phyloP scores from a whole-genome alignment of 2,329 filamentous ascomycete species.

The Colletotrichum somersetense region DNA sequence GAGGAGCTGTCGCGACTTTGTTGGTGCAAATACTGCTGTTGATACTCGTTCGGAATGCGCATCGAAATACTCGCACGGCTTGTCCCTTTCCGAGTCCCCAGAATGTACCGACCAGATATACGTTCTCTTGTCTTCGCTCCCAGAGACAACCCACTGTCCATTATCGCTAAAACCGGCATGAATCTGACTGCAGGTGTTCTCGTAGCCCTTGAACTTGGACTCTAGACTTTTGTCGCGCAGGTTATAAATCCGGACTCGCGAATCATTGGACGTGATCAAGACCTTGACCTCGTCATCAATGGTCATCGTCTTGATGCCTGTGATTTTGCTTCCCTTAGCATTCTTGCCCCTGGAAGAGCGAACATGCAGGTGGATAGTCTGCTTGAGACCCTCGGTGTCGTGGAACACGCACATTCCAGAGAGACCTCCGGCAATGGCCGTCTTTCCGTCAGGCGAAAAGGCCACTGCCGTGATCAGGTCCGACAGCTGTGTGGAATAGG shows the following conservation, averaged over 20 bases:
- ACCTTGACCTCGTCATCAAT: constrained; percentile 81
- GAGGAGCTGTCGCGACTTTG: constrained; percentile 80
- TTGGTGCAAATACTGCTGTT: constrained; percentile 87
- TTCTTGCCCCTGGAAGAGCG: constrained; percentile 92
- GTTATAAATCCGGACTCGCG: constrained; percentile 89
- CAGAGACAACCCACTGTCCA: constrained; percentile 87
- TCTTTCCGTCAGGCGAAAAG: constrained; percentile 92
- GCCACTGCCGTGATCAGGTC: constrained; percentile 95
- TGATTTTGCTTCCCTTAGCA: constrained; percentile 97
- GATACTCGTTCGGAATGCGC: constrained; percentile 92
- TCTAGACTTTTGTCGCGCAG: constrained; percentile 87
- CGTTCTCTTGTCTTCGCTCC: constrained; percentile 89
- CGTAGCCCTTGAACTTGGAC: constrained; percentile 90
- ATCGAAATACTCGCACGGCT: constrained; percentile 90
- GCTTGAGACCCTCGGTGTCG: constrained; percentile 90
- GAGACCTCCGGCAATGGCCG: constrained; percentile 88
- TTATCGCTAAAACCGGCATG: constrained; percentile 91
- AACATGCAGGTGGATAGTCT: constrained; percentile 90
- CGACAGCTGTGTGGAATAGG: constrained; percentile 80
- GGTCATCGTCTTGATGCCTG: constrained; percentile 84
- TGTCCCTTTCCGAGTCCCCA: constrained; percentile 77
- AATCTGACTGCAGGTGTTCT: constrained; percentile 92
- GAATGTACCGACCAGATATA: constrained; percentile 87
- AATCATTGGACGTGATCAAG: constrained; percentile 94
- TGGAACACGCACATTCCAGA: constrained; percentile 91